Base-by-base conservation (phyloP, 2,329 filamentous ascomycete species). In the Metarhizium rileyi region DNA sequence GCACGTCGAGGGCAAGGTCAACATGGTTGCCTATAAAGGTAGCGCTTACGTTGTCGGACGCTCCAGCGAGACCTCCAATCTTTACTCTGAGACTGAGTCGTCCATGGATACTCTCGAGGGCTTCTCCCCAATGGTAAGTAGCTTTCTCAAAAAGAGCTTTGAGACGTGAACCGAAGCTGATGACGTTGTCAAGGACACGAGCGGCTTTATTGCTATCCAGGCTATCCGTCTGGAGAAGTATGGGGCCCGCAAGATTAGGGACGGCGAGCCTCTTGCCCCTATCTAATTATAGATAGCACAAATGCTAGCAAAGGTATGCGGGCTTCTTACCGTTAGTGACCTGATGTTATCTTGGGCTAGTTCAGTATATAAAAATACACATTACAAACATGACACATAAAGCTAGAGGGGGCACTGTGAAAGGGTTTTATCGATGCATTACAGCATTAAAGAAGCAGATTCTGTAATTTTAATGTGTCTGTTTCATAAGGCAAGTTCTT, bases 171-270 rank as follows among this genome's bases (percentile, higher is more conserved):
- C 38, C 18, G 38, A 42, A 42, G 38, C 38, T 42, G 38, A 42
- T 42, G 18, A 22, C 22, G 38, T 23, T 9, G 5, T 36, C 16
- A 2, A 63, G 77, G 85, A 89, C 63, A 80, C 81, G 56, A 76
- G 61, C 12, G 75, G 75, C 25, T 83, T 84, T 62, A 81, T 91
- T 61, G 76, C 75, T 48, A 83, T 89, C 58, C 75, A 91, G 61
- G 79, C 79, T 55, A 85, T 86, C 56, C 73, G 79, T 42, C 69
- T 85, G 46, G 71, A 81, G 68, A 83, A 69, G 58, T 65, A 66
- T 27, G 62, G 62, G 25, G 52, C 25, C 26, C 48, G 53, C 44
- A 68, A 66, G 62, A 63, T 63, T 44, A 57, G 58, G 56, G 56
- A 66, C 33, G 62, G 62, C 49, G 54, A 70, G 66, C 74, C 52